Percentiles rank a stretch among this genome's conserved stretches.
Evolutionary conservation across 2,329 filamentous ascomycete species (phyloP).

Genomic region (Sporothrix mexicana): DNA sequence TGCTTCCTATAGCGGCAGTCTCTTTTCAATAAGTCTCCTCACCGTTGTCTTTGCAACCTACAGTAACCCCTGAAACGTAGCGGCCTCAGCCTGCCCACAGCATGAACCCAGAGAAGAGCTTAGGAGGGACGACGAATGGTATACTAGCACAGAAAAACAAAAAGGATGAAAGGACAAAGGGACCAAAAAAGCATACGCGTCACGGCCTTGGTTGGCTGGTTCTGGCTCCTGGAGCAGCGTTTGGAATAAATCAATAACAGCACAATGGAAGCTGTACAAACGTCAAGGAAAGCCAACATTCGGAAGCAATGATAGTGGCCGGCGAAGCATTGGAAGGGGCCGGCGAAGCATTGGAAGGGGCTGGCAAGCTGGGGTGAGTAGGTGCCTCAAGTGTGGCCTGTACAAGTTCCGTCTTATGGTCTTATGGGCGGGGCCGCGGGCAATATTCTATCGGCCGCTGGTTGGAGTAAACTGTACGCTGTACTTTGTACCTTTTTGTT

Average conservation of each 20-base stretch:
- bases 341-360: background rate
- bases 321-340: background rate
- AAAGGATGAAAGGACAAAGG: background rate
- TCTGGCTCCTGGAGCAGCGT: slow-evolving; percentile 16
- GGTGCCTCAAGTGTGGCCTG: background rate
- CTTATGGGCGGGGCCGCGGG: background rate
- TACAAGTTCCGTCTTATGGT: background rate
- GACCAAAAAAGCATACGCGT: background rate
- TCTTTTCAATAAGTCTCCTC: background rate
- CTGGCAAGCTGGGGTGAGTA: background rate
- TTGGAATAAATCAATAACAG: slow-evolving; percentile 13
- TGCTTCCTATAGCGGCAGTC: background rate
- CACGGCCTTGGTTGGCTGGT: background rate
- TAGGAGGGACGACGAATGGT: background rate
- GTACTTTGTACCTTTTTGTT: background rate
- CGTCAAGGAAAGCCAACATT: background rate
- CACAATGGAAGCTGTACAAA: background rate
- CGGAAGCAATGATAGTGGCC: background rate
- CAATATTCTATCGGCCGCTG: background rate
- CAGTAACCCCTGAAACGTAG: slow-evolving; percentile 12
- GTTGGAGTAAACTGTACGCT: background rate
- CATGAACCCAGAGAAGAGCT: background rate
- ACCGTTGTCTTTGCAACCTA: background rate
- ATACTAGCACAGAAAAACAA: background rate
- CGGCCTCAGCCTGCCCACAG: background rate